phyloP scores from a whole-genome alignment of 441 rosid genomes.

The Eutrema salsugineum region DNA sequence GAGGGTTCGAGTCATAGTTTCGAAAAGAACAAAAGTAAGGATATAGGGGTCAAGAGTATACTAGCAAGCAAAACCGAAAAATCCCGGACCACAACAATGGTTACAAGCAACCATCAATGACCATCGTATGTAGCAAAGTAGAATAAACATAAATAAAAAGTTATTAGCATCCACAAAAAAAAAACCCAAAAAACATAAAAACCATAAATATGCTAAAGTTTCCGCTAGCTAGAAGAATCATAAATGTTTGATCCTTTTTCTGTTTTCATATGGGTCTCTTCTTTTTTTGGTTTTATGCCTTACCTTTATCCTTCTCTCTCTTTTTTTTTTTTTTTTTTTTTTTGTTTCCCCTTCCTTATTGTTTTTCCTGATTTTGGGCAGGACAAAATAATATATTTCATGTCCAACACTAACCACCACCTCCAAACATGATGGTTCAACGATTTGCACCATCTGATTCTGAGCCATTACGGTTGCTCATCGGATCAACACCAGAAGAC shows the following conservation, averaged over 20 bases:
- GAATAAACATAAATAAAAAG: conserved; percentile 10
- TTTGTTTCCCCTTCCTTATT: conserved; percentile 23
- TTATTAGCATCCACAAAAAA: conserved; percentile 19
- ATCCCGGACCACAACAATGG: conserved; percentile 13
- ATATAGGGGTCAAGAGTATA: neutral
- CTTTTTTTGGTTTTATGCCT: conserved; percentile 21
- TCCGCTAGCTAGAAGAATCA: conserved; percentile 30
- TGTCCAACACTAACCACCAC: conserved; percentile 28
- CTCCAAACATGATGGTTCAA: conserved; percentile 27
- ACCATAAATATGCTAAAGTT: conserved; percentile 24
- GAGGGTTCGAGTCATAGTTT: too few relatives aligned
- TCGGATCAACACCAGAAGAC: conserved; percentile 7
- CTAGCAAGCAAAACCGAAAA: conserved; percentile 6
- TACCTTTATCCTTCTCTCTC: neutral
- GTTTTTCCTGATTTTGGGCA: conserved; percentile 23
- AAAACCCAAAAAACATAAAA: conserved; percentile 1
- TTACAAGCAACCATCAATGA: conserved; percentile 17
- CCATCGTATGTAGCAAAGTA: conserved; percentile 16
- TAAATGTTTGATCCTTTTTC: conserved; percentile 25
- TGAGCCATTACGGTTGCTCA: conserved; percentile 13
- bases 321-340: neutral
- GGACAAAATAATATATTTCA: conserved; percentile 24
- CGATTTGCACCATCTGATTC: conserved; percentile 22
- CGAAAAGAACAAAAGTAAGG: neutral
- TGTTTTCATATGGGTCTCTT: conserved; percentile 7